Percentiles rank a stretch among this genome's conserved stretches.
Evolutionary conservation across 371 early-diverging fungal genomes (phyloP).

Genomic region (Mortierella sp.): DNA sequence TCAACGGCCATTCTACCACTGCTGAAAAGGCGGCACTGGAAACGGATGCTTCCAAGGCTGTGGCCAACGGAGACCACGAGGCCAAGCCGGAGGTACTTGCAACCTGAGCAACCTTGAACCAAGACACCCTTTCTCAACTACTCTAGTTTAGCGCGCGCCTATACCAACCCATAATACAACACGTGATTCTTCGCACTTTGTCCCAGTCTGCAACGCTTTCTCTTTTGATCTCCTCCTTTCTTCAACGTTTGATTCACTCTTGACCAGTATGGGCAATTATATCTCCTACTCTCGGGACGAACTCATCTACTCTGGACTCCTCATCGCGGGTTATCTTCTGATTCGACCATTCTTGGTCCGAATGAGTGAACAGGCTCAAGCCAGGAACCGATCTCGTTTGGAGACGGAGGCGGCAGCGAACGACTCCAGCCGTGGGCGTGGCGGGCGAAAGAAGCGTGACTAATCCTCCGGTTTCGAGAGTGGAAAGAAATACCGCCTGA

Average conservation of each 20-base stretch:
- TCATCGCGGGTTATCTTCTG: slow-evolving; percentile 36
- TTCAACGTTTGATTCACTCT: not conserved
- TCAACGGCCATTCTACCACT: slow-evolving; percentile 5
- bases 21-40: not conserved
- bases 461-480: no score
- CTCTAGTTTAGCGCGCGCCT: not conserved
- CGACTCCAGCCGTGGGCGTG: slow-evolving; percentile 7
- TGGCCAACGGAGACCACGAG: slow-evolving; percentile 13
- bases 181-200: not conserved
- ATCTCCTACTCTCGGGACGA: slow-evolving; percentile 37
- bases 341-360: slow-evolving; percentile 52
- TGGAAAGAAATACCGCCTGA: no score
- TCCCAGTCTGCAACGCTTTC: not conserved
- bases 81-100: slow-evolving; percentile 11
- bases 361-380: slow-evolving; percentile 41
- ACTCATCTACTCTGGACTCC: slow-evolving; percentile 38
- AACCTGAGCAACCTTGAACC: slow-evolving; percentile 21
- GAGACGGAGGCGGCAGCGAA: slow-evolving; percentile 22
- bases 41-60: no score
- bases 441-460: slow-evolving; percentile 35
- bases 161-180: not conserved
- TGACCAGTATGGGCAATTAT: slow-evolving; percentile 44
- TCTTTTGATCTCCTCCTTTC: slow-evolving; percentile 1
- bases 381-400: slow-evolving; percentile 17
- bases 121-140: slow-evolving; percentile 8